Evolutionary conservation across 768 basidiomycete genomes (phyloP), one percentile per base, ranked within the genome.

Genomic region (Galerina marginata): DNA sequence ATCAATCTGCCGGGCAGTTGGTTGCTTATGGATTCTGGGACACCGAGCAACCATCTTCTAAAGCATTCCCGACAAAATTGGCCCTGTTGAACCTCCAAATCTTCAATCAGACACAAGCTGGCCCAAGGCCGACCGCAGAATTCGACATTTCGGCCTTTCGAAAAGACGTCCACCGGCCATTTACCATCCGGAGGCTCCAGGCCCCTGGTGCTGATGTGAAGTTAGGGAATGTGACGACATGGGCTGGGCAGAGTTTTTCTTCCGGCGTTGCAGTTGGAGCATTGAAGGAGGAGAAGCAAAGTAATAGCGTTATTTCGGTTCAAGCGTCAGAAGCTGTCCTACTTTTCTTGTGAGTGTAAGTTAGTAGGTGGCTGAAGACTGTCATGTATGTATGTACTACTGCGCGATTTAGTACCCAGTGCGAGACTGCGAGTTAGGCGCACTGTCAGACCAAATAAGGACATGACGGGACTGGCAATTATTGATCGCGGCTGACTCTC

Each of bases 1-100:
- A 84, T 59, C 60, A 65, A 20, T 81, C 81, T 4, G 70, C 74
- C 10, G 81, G 83, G n/a, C 79, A 84, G 58, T 69, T 84, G 9
- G 80, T 83, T 12, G 78, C 75, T 0, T 85, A 84, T 59, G 84
- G 80, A 6, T 80, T 84, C 62, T 85, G 83, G 83, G 79, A 79
- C 45, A 69, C 69, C 33, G 59, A 58, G 7, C 51, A 50, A 25
- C 59, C 74, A 9, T 65, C 66, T 14, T 67, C 69, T 1, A 63
- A 68, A n/a, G 53, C 67, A 6, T 78, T 75, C 58, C 82, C 83
- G 0, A 63, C 74, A 15, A 84, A 83, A 66, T 67, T 85, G 5
- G 83, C 79, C 0, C 72, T 85, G 5, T 68, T 85, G 20, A 85
- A 85, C 56, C 66, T 85, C 44, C 71, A 85, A 59, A 81, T 84